These are phyloP conservation scores for Fusarium pininemorale DNA, from an alignment of 2,329 filamentous ascomycete species.

Conservation along the genomic window DNA sequence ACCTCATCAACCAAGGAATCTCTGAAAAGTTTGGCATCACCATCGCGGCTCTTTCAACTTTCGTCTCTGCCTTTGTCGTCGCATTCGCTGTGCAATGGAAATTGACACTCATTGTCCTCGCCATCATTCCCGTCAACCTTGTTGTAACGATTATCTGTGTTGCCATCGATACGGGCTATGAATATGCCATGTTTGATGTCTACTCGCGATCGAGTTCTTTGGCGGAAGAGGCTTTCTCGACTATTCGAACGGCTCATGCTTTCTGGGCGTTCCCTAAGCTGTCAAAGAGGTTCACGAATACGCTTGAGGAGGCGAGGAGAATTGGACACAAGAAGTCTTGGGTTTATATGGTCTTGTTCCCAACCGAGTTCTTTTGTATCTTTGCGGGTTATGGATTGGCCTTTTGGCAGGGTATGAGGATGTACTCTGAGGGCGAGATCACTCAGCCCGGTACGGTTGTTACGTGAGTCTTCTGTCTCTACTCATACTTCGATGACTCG, in stretches of 20 bases:
- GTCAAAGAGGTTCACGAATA: conserved; percentile 51
- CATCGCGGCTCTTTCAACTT: conserved; percentile 52
- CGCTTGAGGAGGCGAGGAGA: conserved; percentile 51
- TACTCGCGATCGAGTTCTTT: conserved; percentile 55
- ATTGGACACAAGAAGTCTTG: conserved; percentile 56
- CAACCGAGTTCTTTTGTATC: conserved; percentile 58
- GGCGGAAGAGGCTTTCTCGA: conserved; percentile 60
- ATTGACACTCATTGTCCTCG: conserved; percentile 54
- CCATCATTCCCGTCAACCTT: conserved; percentile 56
- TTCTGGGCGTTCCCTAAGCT: conserved; percentile 59
- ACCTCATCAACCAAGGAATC: conserved; percentile 56
- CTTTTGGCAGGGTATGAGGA: conserved; percentile 62
- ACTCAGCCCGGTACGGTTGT: conserved; percentile 56
- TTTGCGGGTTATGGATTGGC: conserved; percentile 58
- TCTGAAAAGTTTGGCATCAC: conserved; percentile 56
- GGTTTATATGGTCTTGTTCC: conserved; percentile 55
- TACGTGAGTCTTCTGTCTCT: conserved; percentile 47
- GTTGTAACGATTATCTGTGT: conserved; percentile 52
- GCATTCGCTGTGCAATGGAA: conserved; percentile 55
- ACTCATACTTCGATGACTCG: fast-evolving
- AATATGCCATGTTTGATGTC: conserved; percentile 55
- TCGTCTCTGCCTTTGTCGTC: conserved; percentile 52
- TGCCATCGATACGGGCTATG: conserved; percentile 52
- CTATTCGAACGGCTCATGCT: conserved; percentile 60
- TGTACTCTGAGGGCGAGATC: conserved; percentile 57